These are phyloP conservation scores for Didymella sp. DNA, from an alignment of 2,329 filamentous ascomycete genomes.

Conservation along the genomic window DNA sequence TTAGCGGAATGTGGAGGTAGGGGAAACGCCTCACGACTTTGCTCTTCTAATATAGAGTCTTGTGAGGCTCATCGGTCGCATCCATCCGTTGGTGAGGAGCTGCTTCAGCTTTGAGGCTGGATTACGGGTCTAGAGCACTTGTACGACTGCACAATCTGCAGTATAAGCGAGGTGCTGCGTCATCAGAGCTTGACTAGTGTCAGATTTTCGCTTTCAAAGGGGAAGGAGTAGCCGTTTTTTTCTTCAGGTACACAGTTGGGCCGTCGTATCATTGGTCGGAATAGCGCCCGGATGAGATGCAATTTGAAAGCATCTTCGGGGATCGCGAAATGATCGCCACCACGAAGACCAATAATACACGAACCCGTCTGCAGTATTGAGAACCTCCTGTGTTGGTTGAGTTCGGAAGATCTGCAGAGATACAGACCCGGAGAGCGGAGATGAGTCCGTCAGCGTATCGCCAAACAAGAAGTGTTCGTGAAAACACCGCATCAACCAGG, in stretches of 20 bases:
- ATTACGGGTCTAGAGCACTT: background rate
- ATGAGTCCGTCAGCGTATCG: background rate
- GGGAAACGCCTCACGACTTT: background rate
- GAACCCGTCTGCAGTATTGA: background rate
- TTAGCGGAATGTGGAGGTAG: constrained; percentile 36
- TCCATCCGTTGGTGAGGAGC: background rate
- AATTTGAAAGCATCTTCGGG: background rate
- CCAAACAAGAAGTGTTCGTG: background rate
- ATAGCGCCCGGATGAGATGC: background rate
- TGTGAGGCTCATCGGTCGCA: background rate
- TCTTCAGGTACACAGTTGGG: background rate
- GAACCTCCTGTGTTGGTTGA: background rate
- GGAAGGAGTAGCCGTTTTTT: background rate
- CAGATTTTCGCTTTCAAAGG: background rate
- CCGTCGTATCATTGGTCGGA: background rate
- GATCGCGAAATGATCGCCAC: constrained; percentile 16
- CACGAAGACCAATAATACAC: constrained; percentile 6
- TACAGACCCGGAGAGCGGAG: constrained; percentile 7
- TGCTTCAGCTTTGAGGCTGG: background rate
- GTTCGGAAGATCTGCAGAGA: background rate
- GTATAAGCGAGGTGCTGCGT: background rate
- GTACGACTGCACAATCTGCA: background rate
- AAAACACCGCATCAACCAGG: background rate
- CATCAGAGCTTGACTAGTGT: background rate
- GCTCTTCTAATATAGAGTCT: background rate